phyloP scores from a whole-genome alignment of 75 land plant species.

The Picea sitchensis region DNA sequence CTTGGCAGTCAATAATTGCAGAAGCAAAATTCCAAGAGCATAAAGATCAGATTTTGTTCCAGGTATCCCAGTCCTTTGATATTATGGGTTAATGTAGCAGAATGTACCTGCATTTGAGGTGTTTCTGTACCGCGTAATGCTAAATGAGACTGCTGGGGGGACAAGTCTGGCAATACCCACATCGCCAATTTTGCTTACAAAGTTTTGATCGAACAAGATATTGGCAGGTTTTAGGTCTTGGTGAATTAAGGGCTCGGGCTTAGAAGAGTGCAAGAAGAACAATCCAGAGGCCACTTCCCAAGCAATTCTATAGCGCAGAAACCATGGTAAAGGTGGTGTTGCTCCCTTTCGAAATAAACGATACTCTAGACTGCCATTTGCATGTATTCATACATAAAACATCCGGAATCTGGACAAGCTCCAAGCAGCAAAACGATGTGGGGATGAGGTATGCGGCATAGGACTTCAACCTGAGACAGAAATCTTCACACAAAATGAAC shows the following conservation, averaged over 20 bases:
- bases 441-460: constrained; percentile 28
- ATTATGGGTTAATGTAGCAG: constrained; percentile 45
- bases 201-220: constrained; percentile 30
- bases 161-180: constrained; percentile 36
- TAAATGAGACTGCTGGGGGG: constrained; percentile 13
- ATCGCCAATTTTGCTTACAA: constrained; percentile 28
- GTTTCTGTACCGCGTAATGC: constrained; percentile 10
- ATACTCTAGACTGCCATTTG: constrained; percentile 38
- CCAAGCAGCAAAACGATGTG: constrained; percentile 34
- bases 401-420: constrained; percentile 32
- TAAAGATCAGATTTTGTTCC: constrained; percentile 41
- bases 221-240: constrained; percentile 37
- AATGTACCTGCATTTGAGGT: constrained; percentile 34
- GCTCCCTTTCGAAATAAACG: constrained; percentile 22
- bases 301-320: constrained; percentile 26
- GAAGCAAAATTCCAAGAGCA: constrained; percentile 29
- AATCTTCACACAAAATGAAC: background rate
- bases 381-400: constrained; percentile 38
- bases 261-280: constrained; percentile 26
- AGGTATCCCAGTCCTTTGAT: constrained; percentile 23
- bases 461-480: constrained; percentile 25
- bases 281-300: constrained; percentile 30
- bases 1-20: constrained; percentile 32
- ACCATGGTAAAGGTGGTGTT: constrained; percentile 30
- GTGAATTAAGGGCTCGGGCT: constrained; percentile 27